Conservation (phyloP, 148 eudicot species). For the Pouteria glomerata region DNA sequence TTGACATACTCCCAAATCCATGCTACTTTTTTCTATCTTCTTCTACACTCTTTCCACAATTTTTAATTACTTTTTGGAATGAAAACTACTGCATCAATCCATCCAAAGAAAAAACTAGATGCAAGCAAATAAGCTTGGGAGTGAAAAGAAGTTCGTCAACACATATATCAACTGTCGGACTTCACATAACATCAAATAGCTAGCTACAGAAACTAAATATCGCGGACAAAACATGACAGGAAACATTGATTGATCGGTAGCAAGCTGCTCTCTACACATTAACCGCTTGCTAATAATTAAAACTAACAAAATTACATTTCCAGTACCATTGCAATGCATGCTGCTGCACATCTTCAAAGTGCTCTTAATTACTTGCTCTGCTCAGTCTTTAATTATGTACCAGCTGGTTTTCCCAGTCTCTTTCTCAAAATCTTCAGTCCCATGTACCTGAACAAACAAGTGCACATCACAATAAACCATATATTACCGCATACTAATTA, state of each 20-base stretch:
- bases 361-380: not conserved
- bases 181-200: not conserved
- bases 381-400: conserved; percentile 27
- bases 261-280: conserved; percentile 30
- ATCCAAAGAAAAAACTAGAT: not conserved
- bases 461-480: conserved; percentile 2
- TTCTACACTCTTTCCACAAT: too few relatives aligned
- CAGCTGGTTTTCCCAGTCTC: conserved; percentile 58
- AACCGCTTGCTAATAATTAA: conserved; percentile 29
- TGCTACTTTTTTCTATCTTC: too few relatives aligned
- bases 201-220: conserved; percentile 2
- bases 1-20: too few relatives aligned
- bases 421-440: conserved; percentile 83
- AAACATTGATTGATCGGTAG: not conserved
- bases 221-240: not conserved
- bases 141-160: not conserved
- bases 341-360: conserved; percentile 4
- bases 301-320: conserved; percentile 21
- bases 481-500: too few relatives aligned
- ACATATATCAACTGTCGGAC: not conserved
- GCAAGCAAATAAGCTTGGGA: not conserved
- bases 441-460: conserved; percentile 76
- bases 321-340: not conserved
- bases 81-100: too few relatives aligned
- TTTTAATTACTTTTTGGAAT: too few relatives aligned